A percentile compares a stretch with the other conserved stretches of the same genome.
Conservation (phyloP, 495 filamentous ascomycete genomes). For the Podospora pseudopauciseta region DNA sequence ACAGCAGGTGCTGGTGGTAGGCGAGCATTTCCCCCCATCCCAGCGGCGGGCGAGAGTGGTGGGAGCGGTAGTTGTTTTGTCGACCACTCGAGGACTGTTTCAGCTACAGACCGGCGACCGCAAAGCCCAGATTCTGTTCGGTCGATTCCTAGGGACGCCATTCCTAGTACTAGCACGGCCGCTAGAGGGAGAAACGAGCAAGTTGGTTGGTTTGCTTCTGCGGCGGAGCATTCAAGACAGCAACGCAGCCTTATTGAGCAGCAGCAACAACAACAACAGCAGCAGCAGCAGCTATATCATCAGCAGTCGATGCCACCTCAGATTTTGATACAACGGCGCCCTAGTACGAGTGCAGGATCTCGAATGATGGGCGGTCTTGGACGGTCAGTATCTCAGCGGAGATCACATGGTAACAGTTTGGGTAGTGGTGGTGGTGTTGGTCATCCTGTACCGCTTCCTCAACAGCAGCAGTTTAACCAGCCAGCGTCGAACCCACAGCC, state of each 20-base stretch:
- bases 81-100: neutral
- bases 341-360: neutral
- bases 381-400: neutral
- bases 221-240: constrained; percentile 40
- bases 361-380: constrained; percentile 1
- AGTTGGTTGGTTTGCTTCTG: constrained; percentile 45
- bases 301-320: neutral
- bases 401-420: neutral
- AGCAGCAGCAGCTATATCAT: neutral
- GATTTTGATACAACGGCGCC: neutral
- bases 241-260: constrained; percentile 15
- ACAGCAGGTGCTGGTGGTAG: constrained; percentile 19
- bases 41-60: neutral
- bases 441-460: constrained; percentile 26
- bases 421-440: constrained; percentile 17
- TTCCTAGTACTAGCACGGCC: neutral
- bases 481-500: neutral
- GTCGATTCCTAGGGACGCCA: neutral
- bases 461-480: constrained; percentile 30
- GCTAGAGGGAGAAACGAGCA: constrained; percentile 8
- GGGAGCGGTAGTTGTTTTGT: constrained; percentile 27
- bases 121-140: neutral
- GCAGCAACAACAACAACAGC: neutral
- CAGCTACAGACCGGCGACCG: neutral
- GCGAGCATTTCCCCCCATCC: neutral